These are phyloP conservation scores for Gaeumannomyces sp. DNA, from an alignment of 2,329 filamentous ascomycete species.

Conservation along the genomic window DNA sequence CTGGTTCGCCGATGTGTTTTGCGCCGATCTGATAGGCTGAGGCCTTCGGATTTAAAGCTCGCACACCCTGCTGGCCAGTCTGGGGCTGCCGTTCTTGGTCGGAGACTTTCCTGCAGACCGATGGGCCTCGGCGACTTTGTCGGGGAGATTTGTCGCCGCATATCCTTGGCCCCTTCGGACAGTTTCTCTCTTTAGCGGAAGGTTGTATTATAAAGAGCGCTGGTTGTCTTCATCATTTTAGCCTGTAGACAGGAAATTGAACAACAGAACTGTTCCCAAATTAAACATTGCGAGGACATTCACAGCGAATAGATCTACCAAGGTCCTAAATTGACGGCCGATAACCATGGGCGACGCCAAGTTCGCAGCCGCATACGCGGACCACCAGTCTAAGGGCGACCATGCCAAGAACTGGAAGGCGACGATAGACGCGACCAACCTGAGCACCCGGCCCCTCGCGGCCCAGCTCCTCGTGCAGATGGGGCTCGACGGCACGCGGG, in stretches of 20 bases:
- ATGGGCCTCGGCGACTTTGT: neutral
- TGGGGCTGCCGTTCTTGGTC: neutral
- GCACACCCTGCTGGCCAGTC: neutral
- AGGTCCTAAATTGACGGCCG: neutral
- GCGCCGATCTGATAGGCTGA: neutral
- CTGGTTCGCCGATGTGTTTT: neutral
- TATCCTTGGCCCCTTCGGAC: too few species aligned
- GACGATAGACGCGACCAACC: neutral
- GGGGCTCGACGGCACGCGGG: slow-evolving; percentile 20
- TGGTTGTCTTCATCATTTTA: neutral
- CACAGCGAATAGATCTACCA: neutral
- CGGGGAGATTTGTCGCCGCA: too few species aligned
- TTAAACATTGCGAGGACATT: too few species aligned
- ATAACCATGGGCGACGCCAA: neutral
- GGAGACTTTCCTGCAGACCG: neutral
- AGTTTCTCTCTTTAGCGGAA: neutral
- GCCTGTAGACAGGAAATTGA: neutral
- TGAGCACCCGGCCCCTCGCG: slow-evolving; percentile 19
- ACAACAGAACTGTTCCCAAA: neutral
- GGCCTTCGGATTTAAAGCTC: neutral
- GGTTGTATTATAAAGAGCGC: too few species aligned
- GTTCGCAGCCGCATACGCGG: neutral
- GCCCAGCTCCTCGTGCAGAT: slow-evolving; percentile 24
- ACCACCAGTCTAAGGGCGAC: neutral
- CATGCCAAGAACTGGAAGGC: neutral